Evolutionary conservation across 257 asterid species (phyloP), one percentile per base, ranked within the genome.

Genomic region (Rhazya stricta): DNA sequence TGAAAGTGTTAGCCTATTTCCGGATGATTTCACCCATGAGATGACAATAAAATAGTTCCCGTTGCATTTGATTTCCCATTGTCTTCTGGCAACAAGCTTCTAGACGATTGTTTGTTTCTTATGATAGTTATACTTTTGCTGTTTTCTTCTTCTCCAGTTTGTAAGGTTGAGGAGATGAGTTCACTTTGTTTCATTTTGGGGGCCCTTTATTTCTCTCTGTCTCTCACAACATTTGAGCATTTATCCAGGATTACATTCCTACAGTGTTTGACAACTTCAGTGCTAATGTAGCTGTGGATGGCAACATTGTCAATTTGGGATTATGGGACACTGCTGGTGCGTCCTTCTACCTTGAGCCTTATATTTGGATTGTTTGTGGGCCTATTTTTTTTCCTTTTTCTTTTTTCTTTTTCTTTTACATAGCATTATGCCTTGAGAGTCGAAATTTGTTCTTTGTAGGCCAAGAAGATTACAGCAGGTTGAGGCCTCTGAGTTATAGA

Each of bases 401-500:
- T n/a, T n/a, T n/a, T n/a, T n/a, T n/a, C n/a, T n/a, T n/a, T n/a
- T n/a, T n/a, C n/a, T n/a, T n/a, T n/a, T n/a, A n/a, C n/a, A n/a
- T 80, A 42, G 53, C n/a, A 11, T 54, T n/a, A 62, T 79, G 39
- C 29, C 50, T 76, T 61, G 27, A 65, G 61, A 27, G 42, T 9
- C 62, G 43, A 67, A 46, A 50, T 75, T 3, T 83, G 27, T 75
- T 32, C 70, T 79, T 72, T 66, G 25, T 73, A 93, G 98, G 98
- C 39, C 98, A 93, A 78, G 98, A 93, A 81, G 98, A 93, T 82
- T 93, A 93, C 36, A 93, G 98, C 89, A 93, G 98, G 78, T 78
- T 93, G 91, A 93, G 98, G 89, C 98, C 98, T 69, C 83, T 93
- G 74, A 93, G 98, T 83, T 93, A 93, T 84, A 89, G 98, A 85